Conservation (phyloP, 2,329 filamentous ascomycete genomes). For the Phaeosphaeria sp. region DNA sequence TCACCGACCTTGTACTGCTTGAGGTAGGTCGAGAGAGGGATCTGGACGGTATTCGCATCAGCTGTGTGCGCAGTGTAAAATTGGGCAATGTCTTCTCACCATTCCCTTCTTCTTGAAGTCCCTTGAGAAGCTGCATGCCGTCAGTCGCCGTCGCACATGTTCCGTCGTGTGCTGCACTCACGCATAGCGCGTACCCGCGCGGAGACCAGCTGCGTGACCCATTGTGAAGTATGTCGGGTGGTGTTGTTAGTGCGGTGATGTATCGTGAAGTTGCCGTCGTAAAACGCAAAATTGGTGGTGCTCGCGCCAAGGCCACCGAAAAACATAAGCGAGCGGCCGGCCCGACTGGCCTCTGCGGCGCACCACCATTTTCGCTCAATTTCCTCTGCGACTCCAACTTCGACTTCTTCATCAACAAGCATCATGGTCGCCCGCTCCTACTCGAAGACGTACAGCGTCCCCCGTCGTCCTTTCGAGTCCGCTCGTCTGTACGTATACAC, state of each 20-base stretch:
- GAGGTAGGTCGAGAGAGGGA: constrained; percentile 92
- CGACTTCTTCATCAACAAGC: constrained; percentile 41
- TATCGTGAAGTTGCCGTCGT: constrained; percentile 14
- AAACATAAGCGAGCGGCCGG: constrained; percentile 6
- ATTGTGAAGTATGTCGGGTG: constrained; percentile 50
- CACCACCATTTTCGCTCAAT: no score
- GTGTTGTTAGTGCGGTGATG: constrained; percentile 26
- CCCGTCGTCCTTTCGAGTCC: constrained; percentile 97
- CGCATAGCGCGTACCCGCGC: constrained; percentile 53
- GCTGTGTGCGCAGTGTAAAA: constrained; percentile 11
- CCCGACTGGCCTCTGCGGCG: no score
- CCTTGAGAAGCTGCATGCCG: constrained; percentile 71
- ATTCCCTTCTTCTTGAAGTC: constrained; percentile 94
- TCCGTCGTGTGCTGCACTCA: constrained; percentile 24
- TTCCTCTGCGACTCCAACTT: constrained; percentile 17
- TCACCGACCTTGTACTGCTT: constrained; percentile 96
- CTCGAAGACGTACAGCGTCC: constrained; percentile 99
- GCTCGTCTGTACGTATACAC: constrained; percentile 94
- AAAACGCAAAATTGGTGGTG: no score
- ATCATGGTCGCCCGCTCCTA: constrained; percentile 70
- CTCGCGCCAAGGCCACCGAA: no score
- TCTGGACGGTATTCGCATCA: constrained; percentile 50
- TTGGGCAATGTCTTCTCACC: constrained; percentile 33
- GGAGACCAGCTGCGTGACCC: constrained; percentile 60
- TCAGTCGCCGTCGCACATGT: constrained; percentile 25